Base-by-base conservation (phyloP, 2,329 filamentous ascomycete genomes). In the Pseudogymnoascus sp. region DNA sequence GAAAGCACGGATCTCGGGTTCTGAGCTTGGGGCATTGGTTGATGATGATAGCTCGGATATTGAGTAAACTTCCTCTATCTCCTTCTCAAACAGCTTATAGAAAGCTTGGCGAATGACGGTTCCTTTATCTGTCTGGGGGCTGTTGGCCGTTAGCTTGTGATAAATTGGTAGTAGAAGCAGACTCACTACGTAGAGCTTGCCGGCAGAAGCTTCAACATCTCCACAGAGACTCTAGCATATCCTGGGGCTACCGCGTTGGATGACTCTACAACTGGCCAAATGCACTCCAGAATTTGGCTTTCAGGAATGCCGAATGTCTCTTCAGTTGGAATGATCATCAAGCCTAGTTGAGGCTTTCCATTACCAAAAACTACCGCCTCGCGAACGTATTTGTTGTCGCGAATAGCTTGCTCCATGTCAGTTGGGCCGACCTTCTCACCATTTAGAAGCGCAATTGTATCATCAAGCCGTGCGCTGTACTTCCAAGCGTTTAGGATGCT, bases 301-400 rank as follows among this genome's bases (percentile, higher is more conserved):
- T 80, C 74, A 0, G 76, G 69, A 56, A 82, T 71, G 0, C 75
- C 67, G 0, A 71, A 70, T 0, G 78, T 77, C 2, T 74, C 73
- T n/a, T 80, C 77, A 11, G 78, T 76, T 26, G 80, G 78, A 21
- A 87, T 74, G 11, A 87, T 74, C 10, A 86, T 67, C 10, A 85
- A 67, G 1, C 84, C 84, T 0, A 82, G 81, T 29, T 80, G 75
- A 0, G 79, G 75, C 59, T 77, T 78, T 7, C 80, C 82, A 1
- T 79, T 77, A 0, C 85, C 85, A 65, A 86, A 85, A 0, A 85
- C 78, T 2, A 86, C 75, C 0, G 80, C 80, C 64, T 87, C 85
- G 14, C 78, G 75, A 0, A 87, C 81, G 0, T 80, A 72, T 3
- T 76, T 73, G 59, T 82, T 76, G 61, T 83, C 78, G 7, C 82